Conservation (phyloP, 495 filamentous ascomycete genomes). For the Entonaema liquescens region DNA sequence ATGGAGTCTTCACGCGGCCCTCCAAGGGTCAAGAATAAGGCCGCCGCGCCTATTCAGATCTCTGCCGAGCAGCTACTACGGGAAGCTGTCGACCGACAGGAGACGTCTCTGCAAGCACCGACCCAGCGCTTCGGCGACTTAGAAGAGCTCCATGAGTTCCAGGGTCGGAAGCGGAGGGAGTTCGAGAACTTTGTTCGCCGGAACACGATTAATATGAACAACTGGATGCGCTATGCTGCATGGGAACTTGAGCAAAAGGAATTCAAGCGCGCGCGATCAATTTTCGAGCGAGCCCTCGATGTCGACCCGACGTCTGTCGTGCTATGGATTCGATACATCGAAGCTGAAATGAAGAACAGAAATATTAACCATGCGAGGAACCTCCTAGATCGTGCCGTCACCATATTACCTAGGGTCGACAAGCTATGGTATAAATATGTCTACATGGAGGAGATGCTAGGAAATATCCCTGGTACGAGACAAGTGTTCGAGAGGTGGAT, state of each 20-base stretch:
- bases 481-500: conserved; percentile 99
- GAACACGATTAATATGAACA: conserved; percentile 95
- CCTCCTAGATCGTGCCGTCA: conserved; percentile 91
- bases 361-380: conserved; percentile 99
- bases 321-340: conserved; percentile 88
- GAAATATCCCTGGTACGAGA: conserved; percentile 89
- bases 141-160: conserved; percentile 97
- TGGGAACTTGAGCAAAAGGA: conserved; percentile 99
- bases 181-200: conserved; percentile 98
- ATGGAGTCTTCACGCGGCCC: conserved; percentile 97
- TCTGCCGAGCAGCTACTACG: conserved; percentile 96
- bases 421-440: conserved; percentile 99
- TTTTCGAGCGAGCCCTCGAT: conserved; percentile 96
- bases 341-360: conserved; percentile 93
- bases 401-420: conserved; percentile 87
- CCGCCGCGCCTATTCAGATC: conserved; percentile 84
- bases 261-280: conserved; percentile 91
- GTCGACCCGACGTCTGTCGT: conserved; percentile 86
- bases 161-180: conserved; percentile 93
- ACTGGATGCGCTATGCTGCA: conserved; percentile 97
- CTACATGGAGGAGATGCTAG: conserved; percentile 96
- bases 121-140: conserved; percentile 96
- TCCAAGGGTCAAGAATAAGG: conserved; percentile 98
- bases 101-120: conserved; percentile 84
- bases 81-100: conserved; percentile 97